These are phyloP conservation scores for Cercophora sp. DNA, from an alignment of 495 filamentous ascomycete species.

Conservation along the genomic window DNA sequence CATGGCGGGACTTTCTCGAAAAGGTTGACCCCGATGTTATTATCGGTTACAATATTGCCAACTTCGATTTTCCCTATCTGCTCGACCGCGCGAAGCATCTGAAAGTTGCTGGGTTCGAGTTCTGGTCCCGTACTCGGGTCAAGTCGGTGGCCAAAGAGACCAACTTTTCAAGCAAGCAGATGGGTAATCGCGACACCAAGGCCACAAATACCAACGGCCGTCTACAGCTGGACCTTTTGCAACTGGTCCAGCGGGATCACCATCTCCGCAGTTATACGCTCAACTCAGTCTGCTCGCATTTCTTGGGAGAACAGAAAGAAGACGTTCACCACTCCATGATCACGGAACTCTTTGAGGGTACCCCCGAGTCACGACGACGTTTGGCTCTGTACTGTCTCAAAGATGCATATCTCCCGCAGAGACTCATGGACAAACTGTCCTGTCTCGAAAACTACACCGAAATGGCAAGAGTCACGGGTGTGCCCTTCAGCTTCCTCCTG, in stretches of 20 bases:
- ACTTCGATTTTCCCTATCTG: constrained; percentile 98
- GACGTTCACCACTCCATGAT: constrained; percentile 99
- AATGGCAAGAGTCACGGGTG: constrained; percentile 98
- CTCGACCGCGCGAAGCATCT: constrained; percentile 84
- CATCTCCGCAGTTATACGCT: constrained; percentile 95
- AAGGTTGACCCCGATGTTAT: constrained; percentile 96
- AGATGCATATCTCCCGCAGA: constrained; percentile 92
- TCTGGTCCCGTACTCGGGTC: constrained; percentile 68
- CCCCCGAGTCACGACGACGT: constrained; percentile 81
- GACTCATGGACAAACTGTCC: constrained; percentile 95
- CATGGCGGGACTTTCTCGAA: constrained; percentile 85
- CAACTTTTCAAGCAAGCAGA: constrained; percentile 96
- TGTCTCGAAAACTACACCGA: constrained; percentile 98
- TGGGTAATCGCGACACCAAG: constrained; percentile 94
- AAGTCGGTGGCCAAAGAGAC: constrained; percentile 66
- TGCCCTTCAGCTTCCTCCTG: constrained; percentile 93
- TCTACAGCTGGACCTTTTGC: constrained; percentile 88
- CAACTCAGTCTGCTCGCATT: constrained; percentile 95
- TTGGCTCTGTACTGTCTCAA: constrained; percentile 96
- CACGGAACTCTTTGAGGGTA: constrained; percentile 94
- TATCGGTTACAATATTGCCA: constrained; percentile 97
- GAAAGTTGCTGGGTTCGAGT: constrained; percentile 70
- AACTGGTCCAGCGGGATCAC: constrained; percentile 89
- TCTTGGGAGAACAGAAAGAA: constrained; percentile 96
- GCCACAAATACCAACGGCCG: constrained; percentile 90